Conservation (phyloP, 495 filamentous ascomycete species). For the Entonaema liquescens region DNA sequence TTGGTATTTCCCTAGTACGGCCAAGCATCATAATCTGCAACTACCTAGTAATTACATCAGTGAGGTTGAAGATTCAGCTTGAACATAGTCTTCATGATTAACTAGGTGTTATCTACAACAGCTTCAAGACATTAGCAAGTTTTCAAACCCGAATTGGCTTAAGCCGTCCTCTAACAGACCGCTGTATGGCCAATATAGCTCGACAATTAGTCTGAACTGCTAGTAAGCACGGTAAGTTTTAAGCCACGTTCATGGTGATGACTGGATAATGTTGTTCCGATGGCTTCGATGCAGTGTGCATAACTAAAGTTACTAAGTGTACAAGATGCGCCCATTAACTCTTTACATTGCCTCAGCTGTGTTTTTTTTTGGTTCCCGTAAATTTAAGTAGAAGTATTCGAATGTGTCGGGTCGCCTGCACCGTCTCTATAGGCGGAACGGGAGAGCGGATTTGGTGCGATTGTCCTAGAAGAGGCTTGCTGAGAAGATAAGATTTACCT, state of each 20-base stretch:
- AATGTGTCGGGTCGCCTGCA: not conserved
- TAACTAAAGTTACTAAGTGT: not conserved
- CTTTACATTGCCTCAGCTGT: not conserved
- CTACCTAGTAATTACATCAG: not conserved
- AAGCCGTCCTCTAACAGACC: not conserved
- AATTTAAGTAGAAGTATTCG: not conserved
- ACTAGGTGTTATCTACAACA: not conserved
- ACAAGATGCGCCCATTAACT: not conserved
- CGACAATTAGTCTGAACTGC: not conserved
- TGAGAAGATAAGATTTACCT: not conserved
- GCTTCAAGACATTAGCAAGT: not conserved
- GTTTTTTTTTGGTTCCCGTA: not conserved
- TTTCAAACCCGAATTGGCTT: not conserved
- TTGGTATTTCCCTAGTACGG: not conserved
- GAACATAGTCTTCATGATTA: not conserved
- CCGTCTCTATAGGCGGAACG: not conserved
- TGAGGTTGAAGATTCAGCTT: not conserved
- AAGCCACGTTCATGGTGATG: conserved; percentile 1
- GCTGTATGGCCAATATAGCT: not conserved
- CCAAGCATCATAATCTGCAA: not conserved
- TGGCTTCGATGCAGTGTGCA: not conserved
- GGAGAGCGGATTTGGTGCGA: not conserved
- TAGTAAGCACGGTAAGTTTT: too few species aligned
- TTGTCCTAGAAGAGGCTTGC: not conserved
- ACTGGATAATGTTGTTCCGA: not conserved